Evolutionary conservation across 129 eudicot species (phyloP).

Genomic region (Solidago caesia): DNA sequence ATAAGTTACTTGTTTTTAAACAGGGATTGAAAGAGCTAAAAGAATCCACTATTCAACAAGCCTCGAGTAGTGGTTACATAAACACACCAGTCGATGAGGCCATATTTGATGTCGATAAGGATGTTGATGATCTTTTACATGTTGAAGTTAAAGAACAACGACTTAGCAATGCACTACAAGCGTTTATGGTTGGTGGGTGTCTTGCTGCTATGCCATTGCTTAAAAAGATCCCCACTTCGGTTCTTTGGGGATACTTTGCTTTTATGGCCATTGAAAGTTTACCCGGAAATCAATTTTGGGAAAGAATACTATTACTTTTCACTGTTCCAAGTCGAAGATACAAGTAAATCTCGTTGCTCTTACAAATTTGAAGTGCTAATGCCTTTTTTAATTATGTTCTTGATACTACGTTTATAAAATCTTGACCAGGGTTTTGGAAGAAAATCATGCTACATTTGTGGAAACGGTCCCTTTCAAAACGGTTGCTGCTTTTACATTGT

Average conservation of each 20-base stretch:
- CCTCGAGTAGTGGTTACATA: constrained; percentile 67
- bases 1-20: constrained; percentile 8
- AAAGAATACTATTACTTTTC: constrained; percentile 78
- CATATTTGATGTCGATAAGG: constrained; percentile 83
- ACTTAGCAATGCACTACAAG: constrained; percentile 85
- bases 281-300: constrained; percentile 99
- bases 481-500: constrained; percentile 78
- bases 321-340: constrained; percentile 98
- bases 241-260: constrained; percentile 98
- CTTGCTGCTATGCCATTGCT: constrained; percentile 93
- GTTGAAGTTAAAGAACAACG: constrained; percentile 97
- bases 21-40: constrained; percentile 90
- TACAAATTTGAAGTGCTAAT: neutral
- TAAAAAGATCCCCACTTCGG: constrained; percentile 91
- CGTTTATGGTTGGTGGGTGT: constrained; percentile 79
- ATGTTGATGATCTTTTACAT: constrained; percentile 82
- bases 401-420: constrained; percentile 14
- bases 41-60: constrained; percentile 79
- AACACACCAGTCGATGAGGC: constrained; percentile 82
- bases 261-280: constrained; percentile 98
- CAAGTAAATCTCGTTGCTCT: constrained; percentile 48
- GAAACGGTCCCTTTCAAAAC: constrained; percentile 90
- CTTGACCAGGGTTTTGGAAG: constrained; percentile 71
- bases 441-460: constrained; percentile 82
- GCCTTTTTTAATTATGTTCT: neutral